Evolutionary conservation across 306 rosid genomes (phyloP).

Genomic region (Senna siamea): DNA sequence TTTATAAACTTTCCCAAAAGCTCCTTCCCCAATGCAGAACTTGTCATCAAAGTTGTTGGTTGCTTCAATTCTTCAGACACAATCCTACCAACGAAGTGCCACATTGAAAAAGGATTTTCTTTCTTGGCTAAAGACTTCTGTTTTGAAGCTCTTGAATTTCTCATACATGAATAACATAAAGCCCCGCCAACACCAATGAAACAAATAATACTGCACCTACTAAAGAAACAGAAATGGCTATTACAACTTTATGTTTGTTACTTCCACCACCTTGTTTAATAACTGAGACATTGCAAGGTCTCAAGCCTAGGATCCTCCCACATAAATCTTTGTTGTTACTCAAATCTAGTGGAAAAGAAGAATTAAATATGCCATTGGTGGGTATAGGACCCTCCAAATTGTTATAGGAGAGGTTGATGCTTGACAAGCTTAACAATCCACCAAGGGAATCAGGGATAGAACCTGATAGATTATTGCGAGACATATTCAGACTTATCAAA

Average conservation of each 20-base stretch:
- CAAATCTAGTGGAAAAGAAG: neutral
- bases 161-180: too few relatives aligned
- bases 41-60: constrained; percentile 31
- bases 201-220: too few relatives aligned
- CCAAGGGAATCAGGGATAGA: neutral
- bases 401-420: neutral
- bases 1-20: constrained; percentile 19
- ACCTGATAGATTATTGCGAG: constrained; percentile 39
- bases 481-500: constrained; percentile 42
- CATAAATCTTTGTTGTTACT: neutral
- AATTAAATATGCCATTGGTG: neutral
- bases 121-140: neutral
- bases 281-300: neutral
- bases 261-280: too few relatives aligned
- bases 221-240: neutral
- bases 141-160: neutral
- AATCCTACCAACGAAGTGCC: constrained; percentile 35
- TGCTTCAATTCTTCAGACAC: constrained; percentile 31
- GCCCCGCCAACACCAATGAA: too few relatives aligned
- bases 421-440: neutral
- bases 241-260: neutral
- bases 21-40: constrained; percentile 37
- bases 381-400: neutral
- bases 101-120: constrained; percentile 1
- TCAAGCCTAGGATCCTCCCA: constrained; percentile 3